A percentile compares a stretch with the other conserved stretches of the same genome.
phyloP scores from a whole-genome alignment of 2,329 filamentous ascomycete genomes.

The Microcyclospora pomicola region DNA sequence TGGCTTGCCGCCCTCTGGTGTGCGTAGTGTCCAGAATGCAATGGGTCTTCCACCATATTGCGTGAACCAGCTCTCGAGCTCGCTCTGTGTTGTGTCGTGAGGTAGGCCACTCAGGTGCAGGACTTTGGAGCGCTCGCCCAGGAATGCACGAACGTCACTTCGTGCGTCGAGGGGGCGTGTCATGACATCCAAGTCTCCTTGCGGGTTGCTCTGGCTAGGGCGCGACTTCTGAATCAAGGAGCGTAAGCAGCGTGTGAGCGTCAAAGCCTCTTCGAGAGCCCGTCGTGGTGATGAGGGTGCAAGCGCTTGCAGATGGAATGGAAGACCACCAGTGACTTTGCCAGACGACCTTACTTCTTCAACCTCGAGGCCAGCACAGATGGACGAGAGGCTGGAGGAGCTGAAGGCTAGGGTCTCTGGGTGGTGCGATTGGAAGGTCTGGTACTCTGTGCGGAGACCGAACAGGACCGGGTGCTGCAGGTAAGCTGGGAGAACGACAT shows the following conservation, averaged over 20 bases:
- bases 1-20: constrained; percentile 98
- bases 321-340: constrained; percentile 96
- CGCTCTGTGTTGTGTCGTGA: constrained; percentile 95
- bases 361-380: constrained; percentile 94
- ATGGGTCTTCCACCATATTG: constrained; percentile 96
- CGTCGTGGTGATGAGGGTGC: constrained; percentile 89
- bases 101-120: constrained; percentile 95
- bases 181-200: constrained; percentile 88
- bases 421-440: constrained; percentile 96
- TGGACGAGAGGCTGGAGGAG: constrained; percentile 88
- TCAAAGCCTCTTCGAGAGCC: constrained; percentile 95
- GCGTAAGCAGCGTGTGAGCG: constrained; percentile 78
- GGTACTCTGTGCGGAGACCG: constrained; percentile 92
- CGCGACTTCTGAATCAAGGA: constrained; percentile 94
- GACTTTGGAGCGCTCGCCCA: constrained; percentile 93
- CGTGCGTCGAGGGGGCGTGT: constrained; percentile 92
- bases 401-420: constrained; percentile 95
- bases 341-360: constrained; percentile 95
- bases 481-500: constrained; percentile 89
- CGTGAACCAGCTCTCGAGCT: constrained; percentile 98
- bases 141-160: constrained; percentile 88
- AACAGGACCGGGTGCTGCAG: constrained; percentile 96
- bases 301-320: constrained; percentile 91
- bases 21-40: constrained; percentile 96
- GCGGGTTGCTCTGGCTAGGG: constrained; percentile 45